Percentiles rank a stretch among this genome's conserved stretches.
phyloP scores from a whole-genome alignment of 345 rosid genomes.

The Triadica sebifera region DNA sequence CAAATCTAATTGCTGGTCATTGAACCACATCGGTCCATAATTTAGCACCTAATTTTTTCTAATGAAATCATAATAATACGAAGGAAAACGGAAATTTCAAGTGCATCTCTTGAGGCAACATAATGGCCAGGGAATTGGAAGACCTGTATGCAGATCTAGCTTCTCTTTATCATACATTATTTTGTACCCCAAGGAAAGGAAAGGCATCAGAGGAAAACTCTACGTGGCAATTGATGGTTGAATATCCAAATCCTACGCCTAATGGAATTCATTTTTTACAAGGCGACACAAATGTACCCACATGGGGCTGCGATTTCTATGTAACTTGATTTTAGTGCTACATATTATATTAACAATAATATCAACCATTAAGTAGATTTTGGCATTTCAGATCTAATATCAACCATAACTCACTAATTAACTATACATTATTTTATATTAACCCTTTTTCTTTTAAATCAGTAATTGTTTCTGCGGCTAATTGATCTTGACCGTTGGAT shows the following conservation, averaged over 20 bases:
- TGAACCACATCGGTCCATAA: no score
- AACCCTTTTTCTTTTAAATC: not conserved
- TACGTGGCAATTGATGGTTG: not conserved
- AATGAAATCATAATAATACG: not conserved
- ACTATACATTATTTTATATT: no score
- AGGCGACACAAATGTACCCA: constrained; percentile 17
- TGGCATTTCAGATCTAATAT: not conserved
- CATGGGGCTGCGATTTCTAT: constrained; percentile 17
- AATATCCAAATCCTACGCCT: not conserved
- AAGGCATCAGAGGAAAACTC: constrained; percentile 13
- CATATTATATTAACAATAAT: no score
- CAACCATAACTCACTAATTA: not conserved
- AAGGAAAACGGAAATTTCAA: not conserved
- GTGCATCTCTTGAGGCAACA: not conserved
- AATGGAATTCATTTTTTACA: not conserved
- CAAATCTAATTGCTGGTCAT: no score
- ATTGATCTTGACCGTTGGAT: not conserved
- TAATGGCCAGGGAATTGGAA: not conserved
- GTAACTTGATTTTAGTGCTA: no score
- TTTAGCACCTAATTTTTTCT: no score
- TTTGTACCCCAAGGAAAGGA: not conserved
- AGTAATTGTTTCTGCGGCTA: constrained; percentile 11
- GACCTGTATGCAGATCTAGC: not conserved
- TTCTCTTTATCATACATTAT: not conserved
- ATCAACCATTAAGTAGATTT: no score